phyloP scores from a whole-genome alignment of 2,329 filamentous ascomycete genomes.

The Colletotrichum sp. region DNA sequence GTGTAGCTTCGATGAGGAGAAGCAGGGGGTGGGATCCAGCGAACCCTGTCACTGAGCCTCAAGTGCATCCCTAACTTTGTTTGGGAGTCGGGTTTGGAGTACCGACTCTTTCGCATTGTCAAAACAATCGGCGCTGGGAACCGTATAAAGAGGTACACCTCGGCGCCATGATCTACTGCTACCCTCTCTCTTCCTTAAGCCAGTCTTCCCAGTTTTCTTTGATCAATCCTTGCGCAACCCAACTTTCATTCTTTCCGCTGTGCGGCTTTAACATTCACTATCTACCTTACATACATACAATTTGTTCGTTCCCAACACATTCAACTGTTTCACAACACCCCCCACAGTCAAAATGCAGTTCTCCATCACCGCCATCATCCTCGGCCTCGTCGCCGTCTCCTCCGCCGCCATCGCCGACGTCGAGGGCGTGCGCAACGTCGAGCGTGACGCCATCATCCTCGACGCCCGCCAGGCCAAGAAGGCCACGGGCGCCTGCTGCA shows the following conservation, averaged over 20 bases:
- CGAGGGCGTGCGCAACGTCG: conserved; percentile 8
- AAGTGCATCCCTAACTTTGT: not conserved
- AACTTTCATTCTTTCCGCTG: not conserved
- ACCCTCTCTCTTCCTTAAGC: not conserved
- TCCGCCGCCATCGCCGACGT: conserved; percentile 24
- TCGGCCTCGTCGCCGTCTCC: conserved; percentile 29
- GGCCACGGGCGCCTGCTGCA: conserved; percentile 37
- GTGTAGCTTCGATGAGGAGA: not conserved
- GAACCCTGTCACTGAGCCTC: not conserved
- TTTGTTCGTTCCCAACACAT: no score
- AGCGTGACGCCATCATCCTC: not conserved
- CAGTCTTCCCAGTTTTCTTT: not conserved
- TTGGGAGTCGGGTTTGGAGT: not conserved
- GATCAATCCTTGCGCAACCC: not conserved
- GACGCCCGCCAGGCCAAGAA: conserved; percentile 36
- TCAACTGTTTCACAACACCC: not conserved
- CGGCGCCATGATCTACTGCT: not conserved
- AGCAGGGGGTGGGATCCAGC: not conserved
- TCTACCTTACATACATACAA: not conserved
- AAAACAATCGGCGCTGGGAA: not conserved
- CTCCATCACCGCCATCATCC: conserved; percentile 24
- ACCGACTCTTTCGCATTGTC: not conserved
- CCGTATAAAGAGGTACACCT: not conserved
- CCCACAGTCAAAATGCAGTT: conserved; percentile 30
- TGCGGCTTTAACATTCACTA: not conserved